These are phyloP conservation scores for Quercus mongolica DNA, from an alignment of 306 rosid genomes.

Conservation along the genomic window DNA sequence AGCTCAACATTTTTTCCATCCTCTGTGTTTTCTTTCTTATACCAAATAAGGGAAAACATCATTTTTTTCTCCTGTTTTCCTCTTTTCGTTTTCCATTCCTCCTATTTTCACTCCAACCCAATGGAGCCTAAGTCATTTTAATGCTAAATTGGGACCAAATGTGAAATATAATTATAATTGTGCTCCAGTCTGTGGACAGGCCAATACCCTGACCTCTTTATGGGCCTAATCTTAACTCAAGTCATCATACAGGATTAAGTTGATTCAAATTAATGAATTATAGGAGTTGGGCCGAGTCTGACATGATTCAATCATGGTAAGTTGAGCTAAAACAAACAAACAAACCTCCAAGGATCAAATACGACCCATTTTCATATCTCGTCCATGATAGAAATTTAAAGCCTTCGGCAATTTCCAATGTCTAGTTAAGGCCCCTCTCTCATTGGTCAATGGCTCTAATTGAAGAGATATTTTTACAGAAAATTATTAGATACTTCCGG, in stretches of 20 bases:
- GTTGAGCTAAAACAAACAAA: not conserved
- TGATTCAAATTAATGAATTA: not conserved
- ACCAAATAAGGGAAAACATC: too few relatives aligned
- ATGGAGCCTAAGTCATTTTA: too few relatives aligned
- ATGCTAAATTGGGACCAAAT: too few relatives aligned
- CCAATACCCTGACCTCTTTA: not conserved
- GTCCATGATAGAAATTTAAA: not conserved
- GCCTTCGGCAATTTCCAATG: not conserved
- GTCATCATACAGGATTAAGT: not conserved
- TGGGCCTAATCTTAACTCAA: not conserved
- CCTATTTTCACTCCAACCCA: too few relatives aligned
- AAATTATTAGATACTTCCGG: accelerated
- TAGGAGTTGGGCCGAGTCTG: not conserved
- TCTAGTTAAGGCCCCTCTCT: too few relatives aligned
- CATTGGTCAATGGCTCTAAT: not conserved
- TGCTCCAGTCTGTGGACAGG: not conserved
- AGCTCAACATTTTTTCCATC: too few relatives aligned
- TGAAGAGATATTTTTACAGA: too few relatives aligned
- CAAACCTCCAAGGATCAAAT: not conserved
- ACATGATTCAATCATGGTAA: not conserved
- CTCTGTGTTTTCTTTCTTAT: too few relatives aligned
- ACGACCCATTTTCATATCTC: not conserved
- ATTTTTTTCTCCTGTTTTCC: too few relatives aligned
- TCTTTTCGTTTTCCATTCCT: too few relatives aligned
- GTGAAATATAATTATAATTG: too few relatives aligned